Percentiles rank a stretch among this genome's conserved stretches.
Evolutionary conservation across 805 yeast species (phyloP).

Genomic region (Saccharomyces jurei): DNA sequence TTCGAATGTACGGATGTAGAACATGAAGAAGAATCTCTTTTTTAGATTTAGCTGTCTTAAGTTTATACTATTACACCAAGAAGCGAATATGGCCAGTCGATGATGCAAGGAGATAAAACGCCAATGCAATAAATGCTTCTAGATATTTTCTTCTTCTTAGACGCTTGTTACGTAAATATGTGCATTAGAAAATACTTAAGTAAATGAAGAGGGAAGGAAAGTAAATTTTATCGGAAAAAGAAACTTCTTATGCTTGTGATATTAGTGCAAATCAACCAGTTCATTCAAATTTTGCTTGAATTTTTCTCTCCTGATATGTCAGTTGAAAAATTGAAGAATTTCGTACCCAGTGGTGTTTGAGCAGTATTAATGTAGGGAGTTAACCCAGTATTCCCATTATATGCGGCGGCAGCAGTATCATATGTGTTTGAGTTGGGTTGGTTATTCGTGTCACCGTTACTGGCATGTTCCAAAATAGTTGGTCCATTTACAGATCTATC

Average conservation of each 20-base stretch:
- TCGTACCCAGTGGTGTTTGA: slow-evolving; percentile 23
- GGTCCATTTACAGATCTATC: background rate
- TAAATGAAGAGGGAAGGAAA: background rate
- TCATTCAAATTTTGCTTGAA: slow-evolving; percentile 1
- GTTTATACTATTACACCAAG: background rate
- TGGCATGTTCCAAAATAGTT: background rate
- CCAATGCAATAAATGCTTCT: background rate
- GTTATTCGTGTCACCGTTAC: background rate
- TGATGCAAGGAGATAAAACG: background rate
- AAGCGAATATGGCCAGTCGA: too few relatives aligned
- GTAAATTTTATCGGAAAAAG: background rate
- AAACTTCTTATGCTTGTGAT: background rate
- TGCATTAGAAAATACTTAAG: background rate
- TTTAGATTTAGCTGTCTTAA: background rate
- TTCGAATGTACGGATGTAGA: background rate
- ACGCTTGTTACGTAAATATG: background rate
- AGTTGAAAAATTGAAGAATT: slow-evolving; percentile 24
- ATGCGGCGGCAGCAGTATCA: slow-evolving; percentile 4
- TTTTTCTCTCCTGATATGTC: slow-evolving; percentile 11
- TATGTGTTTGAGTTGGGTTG: background rate
- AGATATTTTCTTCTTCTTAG: background rate
- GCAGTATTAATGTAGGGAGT: slow-evolving; percentile 27
- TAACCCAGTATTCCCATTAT: slow-evolving; percentile 23
- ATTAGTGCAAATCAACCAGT: background rate
- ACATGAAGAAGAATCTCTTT: background rate